Evolutionary conservation across 1,284 basidiomycete genomes (phyloP).

Genomic region (Fomitopsis betulina): DNA sequence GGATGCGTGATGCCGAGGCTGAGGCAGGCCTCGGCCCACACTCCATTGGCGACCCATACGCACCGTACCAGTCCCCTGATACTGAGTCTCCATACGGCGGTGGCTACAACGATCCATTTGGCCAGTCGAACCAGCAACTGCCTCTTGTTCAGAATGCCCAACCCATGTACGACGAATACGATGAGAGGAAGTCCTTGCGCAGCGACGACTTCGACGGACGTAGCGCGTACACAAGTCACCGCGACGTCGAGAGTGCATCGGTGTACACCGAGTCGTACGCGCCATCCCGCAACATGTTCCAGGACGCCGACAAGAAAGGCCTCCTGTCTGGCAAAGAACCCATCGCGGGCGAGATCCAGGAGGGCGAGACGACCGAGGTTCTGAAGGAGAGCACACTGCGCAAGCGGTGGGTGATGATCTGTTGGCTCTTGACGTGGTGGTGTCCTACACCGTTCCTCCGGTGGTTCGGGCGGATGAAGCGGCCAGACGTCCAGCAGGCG

Average conservation of each 20-base stretch:
- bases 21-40: constrained; percentile 53
- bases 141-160: constrained; percentile 79
- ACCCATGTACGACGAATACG: constrained; percentile 71
- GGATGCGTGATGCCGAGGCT: constrained; percentile 68
- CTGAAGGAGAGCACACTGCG: constrained; percentile 78
- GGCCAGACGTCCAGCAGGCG: constrained; percentile 89
- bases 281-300: constrained; percentile 94
- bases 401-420: constrained; percentile 84
- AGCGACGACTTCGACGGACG: constrained; percentile 74
- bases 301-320: constrained; percentile 70
- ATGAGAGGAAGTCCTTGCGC: constrained; percentile 73
- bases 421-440: constrained; percentile 93
- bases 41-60: constrained; percentile 74
- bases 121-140: constrained; percentile 53
- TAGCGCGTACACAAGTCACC: constrained; percentile 68
- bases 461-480: constrained; percentile 87
- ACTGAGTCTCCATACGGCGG: constrained; percentile 44
- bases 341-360: constrained; percentile 73
- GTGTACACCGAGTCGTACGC: constrained; percentile 89
- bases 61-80: constrained; percentile 57
- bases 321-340: constrained; percentile 70
- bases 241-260: constrained; percentile 77
- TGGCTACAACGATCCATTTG: constrained; percentile 48
- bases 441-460: constrained; percentile 71
- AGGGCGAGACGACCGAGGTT: constrained; percentile 85